phyloP scores from a whole-genome alignment of 352 stramenopile species.

The Phytophthora nicotianae region DNA sequence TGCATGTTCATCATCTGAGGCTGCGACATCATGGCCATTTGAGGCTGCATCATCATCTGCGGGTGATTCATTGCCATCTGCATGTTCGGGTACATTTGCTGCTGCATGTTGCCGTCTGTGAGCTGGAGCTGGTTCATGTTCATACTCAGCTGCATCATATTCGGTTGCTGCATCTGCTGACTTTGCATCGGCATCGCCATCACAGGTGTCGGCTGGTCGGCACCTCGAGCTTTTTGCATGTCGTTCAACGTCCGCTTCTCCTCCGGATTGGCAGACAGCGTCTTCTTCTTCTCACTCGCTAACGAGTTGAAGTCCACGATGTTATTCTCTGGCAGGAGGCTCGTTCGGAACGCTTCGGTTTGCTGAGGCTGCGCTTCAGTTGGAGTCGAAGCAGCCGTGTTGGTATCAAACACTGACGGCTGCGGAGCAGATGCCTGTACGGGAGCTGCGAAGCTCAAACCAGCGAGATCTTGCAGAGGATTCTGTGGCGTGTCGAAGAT shows the following conservation, averaged over 20 bases:
- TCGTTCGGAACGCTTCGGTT: conserved; percentile 47
- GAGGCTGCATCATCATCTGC: conserved; percentile 53
- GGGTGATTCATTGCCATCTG: conserved; percentile 27
- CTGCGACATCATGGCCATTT: conserved; percentile 47
- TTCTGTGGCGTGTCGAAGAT: conserved; percentile 47
- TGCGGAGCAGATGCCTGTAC: conserved; percentile 19
- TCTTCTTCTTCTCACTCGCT: conserved; percentile 59
- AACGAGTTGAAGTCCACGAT: conserved; percentile 66
- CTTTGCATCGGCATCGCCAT: conserved; percentile 47
- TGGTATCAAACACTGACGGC: conserved; percentile 15
- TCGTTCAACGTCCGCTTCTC: conserved; percentile 66
- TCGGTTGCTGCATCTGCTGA: conserved; percentile 37
- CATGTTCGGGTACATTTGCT: conserved; percentile 48
- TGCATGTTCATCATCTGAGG: conserved; percentile 41
- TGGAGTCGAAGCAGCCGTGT: not conserved
- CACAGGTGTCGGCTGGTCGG: conserved; percentile 42
- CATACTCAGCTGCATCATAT: conserved; percentile 46
- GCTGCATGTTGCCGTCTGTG: conserved; percentile 30
- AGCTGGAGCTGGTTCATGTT: conserved; percentile 50
- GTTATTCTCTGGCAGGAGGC: conserved; percentile 67
- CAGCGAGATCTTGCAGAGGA: conserved; percentile 59
- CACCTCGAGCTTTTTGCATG: conserved; percentile 50
- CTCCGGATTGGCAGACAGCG: conserved; percentile 24
- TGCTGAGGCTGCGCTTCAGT: conserved; percentile 16
- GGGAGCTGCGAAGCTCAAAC: conserved; percentile 48